Percentiles rank a stretch among this genome's conserved stretches.
Conservation (phyloP, 73 alveolate species). For the Paramecium sexaurelia region DNA sequence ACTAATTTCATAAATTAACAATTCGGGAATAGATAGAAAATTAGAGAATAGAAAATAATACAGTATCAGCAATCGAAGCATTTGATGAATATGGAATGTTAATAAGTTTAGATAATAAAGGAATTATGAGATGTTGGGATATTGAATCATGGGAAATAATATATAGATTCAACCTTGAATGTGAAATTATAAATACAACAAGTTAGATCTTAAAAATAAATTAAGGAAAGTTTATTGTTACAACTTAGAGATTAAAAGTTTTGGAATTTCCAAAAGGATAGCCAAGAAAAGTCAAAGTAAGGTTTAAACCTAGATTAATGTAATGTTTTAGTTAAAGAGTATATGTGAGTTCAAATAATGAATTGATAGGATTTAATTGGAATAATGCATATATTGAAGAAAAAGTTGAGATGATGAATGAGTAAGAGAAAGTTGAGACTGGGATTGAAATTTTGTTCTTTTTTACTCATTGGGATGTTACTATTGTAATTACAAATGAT, state of each 20-base stretch:
- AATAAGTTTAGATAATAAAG: slow-evolving; percentile 1
- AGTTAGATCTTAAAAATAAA: background rate
- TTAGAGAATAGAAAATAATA: background rate
- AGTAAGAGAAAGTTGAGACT: background rate
- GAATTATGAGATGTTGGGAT: slow-evolving; percentile 35
- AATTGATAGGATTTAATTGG: slow-evolving; percentile 17
- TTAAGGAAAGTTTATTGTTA: background rate
- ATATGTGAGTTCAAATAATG: background rate
- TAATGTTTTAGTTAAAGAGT: background rate
- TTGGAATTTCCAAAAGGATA: background rate
- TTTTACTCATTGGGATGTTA: background rate
- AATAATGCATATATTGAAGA: slow-evolving; percentile 37
- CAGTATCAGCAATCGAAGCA: slow-evolving; percentile 2
- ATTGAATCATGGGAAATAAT: slow-evolving; percentile 18
- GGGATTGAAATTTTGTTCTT: background rate
- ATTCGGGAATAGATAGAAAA: background rate
- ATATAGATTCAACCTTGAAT: background rate
- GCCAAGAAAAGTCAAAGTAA: background rate
- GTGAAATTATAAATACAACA: background rate
- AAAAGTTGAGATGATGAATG: background rate
- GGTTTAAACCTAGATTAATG: slow-evolving; percentile 13
- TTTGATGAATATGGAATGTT: slow-evolving; percentile 36
- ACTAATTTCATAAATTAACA: background rate
- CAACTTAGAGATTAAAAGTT: background rate
- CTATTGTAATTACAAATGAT: background rate